A percentile compares a stretch with the other conserved stretches of the same genome.
Evolutionary conservation across 768 basidiomycete species (phyloP).

Genomic region (Heimioporus sp.): DNA sequence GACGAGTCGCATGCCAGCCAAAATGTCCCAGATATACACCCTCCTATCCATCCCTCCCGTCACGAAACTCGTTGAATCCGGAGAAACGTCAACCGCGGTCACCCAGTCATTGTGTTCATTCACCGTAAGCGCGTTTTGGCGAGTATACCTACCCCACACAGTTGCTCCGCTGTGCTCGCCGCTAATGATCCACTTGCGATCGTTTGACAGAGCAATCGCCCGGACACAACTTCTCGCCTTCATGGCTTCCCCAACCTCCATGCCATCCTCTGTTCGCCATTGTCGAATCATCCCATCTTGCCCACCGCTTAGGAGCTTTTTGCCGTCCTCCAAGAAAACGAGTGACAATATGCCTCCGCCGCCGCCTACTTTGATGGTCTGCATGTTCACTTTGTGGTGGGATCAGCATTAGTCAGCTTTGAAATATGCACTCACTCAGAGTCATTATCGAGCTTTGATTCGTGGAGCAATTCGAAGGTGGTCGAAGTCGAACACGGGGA

Average conservation of each 20-base stretch:
- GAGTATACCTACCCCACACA: neutral
- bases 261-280: neutral
- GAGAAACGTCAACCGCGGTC: neutral
- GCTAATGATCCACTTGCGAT: neutral
- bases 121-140: neutral
- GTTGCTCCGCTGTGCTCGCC: neutral
- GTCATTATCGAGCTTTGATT: too few species aligned
- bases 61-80: conserved; percentile 6
- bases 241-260: neutral
- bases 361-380: too few species aligned
- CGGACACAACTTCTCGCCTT: neutral
- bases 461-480: too few species aligned
- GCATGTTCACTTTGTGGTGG: too few species aligned
- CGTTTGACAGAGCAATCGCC: neutral
- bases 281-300: neutral
- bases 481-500: too few species aligned
- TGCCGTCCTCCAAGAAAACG: neutral
- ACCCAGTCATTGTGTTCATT: neutral
- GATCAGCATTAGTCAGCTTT: too few species aligned
- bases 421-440: too few species aligned
- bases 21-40: conserved; percentile 6
- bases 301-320: neutral
- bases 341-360: neutral
- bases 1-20: neutral
- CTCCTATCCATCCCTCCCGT: neutral